These are phyloP conservation scores for Isoetes taiwanensis DNA, from an alignment of 75 land plant species.

Conservation along the genomic window DNA sequence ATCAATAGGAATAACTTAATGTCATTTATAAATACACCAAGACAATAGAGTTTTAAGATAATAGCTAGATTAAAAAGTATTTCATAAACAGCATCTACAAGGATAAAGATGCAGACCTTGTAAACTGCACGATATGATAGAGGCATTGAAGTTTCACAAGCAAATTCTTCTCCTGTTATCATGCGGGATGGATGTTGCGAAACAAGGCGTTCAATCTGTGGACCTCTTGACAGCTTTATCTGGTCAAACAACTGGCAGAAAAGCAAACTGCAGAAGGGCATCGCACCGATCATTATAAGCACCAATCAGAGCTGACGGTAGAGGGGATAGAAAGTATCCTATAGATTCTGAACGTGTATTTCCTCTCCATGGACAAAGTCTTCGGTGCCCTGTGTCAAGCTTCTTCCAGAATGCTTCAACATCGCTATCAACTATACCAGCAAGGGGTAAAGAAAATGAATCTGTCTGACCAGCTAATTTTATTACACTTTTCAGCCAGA, in stretches of 20 bases:
- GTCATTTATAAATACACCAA: too few relatives aligned
- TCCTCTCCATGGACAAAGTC: slow-evolving; percentile 75
- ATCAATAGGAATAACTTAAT: neutral
- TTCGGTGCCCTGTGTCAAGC: slow-evolving; percentile 55
- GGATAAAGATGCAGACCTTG: neutral
- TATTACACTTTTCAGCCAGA: too few relatives aligned
- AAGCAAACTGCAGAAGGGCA: slow-evolving; percentile 60
- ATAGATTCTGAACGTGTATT: slow-evolving; percentile 75
- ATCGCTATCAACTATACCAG: too few relatives aligned
- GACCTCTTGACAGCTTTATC: slow-evolving; percentile 45
- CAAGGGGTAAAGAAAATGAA: too few relatives aligned
- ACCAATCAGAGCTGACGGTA: slow-evolving; percentile 63
- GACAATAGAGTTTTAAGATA: too few relatives aligned
- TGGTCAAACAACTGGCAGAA: slow-evolving; percentile 66
- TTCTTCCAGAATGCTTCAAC: slow-evolving; percentile 54
- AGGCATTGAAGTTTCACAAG: neutral
- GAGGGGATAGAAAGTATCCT: slow-evolving; percentile 80
- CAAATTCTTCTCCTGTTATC: too few relatives aligned
- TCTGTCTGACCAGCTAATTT: too few relatives aligned
- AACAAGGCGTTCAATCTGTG: slow-evolving; percentile 62
- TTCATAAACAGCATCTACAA: too few relatives aligned
- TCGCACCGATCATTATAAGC: slow-evolving; percentile 90
- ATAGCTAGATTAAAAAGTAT: too few relatives aligned
- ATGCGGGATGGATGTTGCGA: slow-evolving; percentile 34
- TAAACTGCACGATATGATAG: neutral